phyloP scores from a whole-genome alignment of 768 basidiomycete species.

The Trametes maxima region DNA sequence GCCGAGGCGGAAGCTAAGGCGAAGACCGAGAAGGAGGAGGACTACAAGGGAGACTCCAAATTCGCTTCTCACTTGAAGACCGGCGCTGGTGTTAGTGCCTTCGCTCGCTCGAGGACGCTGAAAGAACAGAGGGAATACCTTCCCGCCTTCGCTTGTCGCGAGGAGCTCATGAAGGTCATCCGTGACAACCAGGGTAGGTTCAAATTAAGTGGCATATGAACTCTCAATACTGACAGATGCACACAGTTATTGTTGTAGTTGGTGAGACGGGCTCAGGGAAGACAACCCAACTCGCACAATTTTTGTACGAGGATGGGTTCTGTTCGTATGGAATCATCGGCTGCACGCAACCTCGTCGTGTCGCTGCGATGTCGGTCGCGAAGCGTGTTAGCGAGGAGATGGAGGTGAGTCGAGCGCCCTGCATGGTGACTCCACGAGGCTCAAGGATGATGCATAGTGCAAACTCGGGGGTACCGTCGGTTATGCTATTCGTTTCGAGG shows the following conservation, averaged over 20 bases:
- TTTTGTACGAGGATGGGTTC: slow-evolving; percentile 96
- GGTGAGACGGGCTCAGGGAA: slow-evolving; percentile 99
- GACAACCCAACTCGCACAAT: slow-evolving; percentile 95
- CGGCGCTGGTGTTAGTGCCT: slow-evolving; percentile 74
- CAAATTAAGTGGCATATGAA: no score
- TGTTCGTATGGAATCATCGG: slow-evolving; percentile 88
- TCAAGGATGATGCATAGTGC: slow-evolving; percentile 48
- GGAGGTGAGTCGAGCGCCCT: slow-evolving; percentile 60
- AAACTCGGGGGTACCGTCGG: slow-evolving; percentile 91
- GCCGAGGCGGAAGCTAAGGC: slow-evolving; percentile 49
- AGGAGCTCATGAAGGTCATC: slow-evolving; percentile 84
- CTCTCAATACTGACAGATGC: neutral
- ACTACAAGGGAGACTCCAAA: slow-evolving; percentile 93
- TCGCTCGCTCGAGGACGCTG: slow-evolving; percentile 78
- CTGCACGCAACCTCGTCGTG: slow-evolving; percentile 97
- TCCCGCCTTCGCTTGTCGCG: slow-evolving; percentile 96
- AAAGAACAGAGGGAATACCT: slow-evolving; percentile 97
- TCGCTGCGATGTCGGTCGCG: slow-evolving; percentile 99
- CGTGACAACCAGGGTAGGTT: slow-evolving; percentile 90
- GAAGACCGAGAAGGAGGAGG: slow-evolving; percentile 57
- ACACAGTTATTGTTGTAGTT: slow-evolving; percentile 85
- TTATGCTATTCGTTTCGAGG: slow-evolving; percentile 98
- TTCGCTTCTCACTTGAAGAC: slow-evolving; percentile 94
- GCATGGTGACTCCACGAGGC: neutral
- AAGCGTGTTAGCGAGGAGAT: slow-evolving; percentile 99